Evolutionary conservation across 129 eudicot genomes (phyloP).

Genomic region (Mikania micrantha): DNA sequence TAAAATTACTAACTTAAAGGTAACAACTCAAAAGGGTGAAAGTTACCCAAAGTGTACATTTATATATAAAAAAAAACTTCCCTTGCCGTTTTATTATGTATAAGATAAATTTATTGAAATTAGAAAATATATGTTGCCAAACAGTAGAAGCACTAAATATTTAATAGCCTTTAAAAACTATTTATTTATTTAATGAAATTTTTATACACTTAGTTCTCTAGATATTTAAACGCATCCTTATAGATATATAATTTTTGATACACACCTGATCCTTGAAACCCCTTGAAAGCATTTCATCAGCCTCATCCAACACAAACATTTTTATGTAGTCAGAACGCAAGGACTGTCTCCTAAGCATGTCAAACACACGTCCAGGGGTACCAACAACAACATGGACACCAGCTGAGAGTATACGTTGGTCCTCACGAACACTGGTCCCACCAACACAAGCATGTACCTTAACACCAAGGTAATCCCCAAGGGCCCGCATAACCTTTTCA

Average conservation of each 20-base stretch:
- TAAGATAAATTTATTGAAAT: neutral
- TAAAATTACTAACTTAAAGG: no score
- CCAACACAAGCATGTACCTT: slow-evolving; percentile 30
- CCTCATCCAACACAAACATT: slow-evolving; percentile 32
- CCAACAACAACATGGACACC: slow-evolving; percentile 35
- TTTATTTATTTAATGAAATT: no score
- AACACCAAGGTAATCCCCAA: slow-evolving; percentile 25
- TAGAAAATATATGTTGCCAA: no score
- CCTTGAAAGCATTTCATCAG: slow-evolving; percentile 37
- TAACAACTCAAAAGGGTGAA: no score
- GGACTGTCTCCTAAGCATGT: slow-evolving; percentile 28
- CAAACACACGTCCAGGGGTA: slow-evolving; percentile 31
- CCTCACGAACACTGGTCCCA: slow-evolving; percentile 31
- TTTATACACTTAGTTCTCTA: no score
- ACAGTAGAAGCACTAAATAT: no score
- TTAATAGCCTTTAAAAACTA: no score
- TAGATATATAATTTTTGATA: neutral
- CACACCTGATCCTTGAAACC: slow-evolving; percentile 36
- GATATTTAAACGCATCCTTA: neutral
- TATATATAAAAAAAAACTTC: neutral
- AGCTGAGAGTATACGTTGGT: slow-evolving; percentile 24
- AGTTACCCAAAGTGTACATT: no score
- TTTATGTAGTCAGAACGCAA: slow-evolving; percentile 22
- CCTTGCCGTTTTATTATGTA: no score
- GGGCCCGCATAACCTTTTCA: slow-evolving; percentile 23